Evolutionary conservation across 2,329 filamentous ascomycete genomes (phyloP).

Genomic region (Colletotrichum somersetense): DNA sequence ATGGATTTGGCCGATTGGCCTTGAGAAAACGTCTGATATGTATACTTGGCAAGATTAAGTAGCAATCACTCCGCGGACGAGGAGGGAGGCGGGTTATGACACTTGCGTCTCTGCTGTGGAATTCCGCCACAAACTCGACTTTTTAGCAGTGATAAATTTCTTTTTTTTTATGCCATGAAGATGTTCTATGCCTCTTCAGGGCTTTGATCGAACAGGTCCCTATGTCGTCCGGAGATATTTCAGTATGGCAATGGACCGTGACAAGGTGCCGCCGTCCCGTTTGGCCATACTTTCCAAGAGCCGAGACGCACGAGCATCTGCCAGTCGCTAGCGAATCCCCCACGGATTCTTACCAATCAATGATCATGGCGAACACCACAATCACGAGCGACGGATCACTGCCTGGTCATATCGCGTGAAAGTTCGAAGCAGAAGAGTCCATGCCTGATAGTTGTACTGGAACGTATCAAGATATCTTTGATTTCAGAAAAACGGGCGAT

Average conservation of each 20-base stretch:
- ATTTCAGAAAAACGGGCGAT: background rate
- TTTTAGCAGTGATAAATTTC: too few relatives aligned
- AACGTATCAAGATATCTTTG: too few relatives aligned
- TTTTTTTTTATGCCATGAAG: background rate
- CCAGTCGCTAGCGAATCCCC: background rate
- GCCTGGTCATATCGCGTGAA: background rate
- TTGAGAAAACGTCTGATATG: background rate
- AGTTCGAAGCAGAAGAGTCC: background rate
- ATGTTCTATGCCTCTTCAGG: background rate
- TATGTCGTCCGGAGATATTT: background rate
- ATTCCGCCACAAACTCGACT: background rate
- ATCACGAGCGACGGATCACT: background rate
- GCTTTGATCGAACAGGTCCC: background rate
- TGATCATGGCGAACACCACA: background rate
- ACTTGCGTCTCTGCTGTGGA: background rate
- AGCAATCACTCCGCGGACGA: background rate
- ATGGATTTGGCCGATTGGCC: background rate
- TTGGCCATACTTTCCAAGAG: background rate
- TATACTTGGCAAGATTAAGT: background rate
- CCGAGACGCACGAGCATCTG: background rate
- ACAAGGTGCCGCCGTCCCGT: too few relatives aligned
- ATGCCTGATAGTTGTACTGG: background rate
- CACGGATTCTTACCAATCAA: background rate
- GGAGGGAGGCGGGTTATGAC: too few relatives aligned
- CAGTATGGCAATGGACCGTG: too few relatives aligned